Conservation (phyloP, 352 stramenopile species). For the Phytophthora multivora region DNA sequence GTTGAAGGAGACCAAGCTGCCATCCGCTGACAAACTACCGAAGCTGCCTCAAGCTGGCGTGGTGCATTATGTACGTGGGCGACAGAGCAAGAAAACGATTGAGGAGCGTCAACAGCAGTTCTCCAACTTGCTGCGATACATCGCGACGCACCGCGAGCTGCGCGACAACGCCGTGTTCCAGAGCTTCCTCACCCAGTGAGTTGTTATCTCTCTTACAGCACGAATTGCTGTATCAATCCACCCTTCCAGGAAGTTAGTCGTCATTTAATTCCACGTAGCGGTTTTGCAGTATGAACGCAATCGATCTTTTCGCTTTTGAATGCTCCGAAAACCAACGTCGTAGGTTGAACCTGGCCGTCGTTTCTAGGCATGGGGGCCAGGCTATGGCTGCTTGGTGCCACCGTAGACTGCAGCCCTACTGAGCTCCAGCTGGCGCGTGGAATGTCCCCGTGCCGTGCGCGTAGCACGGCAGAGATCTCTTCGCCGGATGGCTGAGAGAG, state of each 20-base stretch:
- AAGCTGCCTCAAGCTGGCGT: conserved; percentile 43
- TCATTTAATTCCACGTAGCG: conserved; percentile 17
- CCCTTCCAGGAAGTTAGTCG: conserved; percentile 21
- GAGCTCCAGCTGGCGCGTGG: conserved; percentile 18
- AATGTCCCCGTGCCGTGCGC: conserved; percentile 1
- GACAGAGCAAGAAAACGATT: conserved; percentile 50
- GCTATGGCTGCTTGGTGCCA: conserved; percentile 7
- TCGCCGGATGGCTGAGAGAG: conserved; percentile 8
- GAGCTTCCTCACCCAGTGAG: conserved; percentile 42
- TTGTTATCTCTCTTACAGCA: conserved; percentile 18
- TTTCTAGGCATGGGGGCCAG: conserved; percentile 11
- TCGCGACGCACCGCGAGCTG: conserved; percentile 44
- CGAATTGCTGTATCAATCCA: conserved; percentile 20
- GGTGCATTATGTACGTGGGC: conserved; percentile 51
- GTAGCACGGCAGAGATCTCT: conserved; percentile 25
- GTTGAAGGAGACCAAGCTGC: conserved; percentile 40
- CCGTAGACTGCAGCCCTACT: conserved; percentile 12
- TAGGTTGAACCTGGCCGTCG: conserved; percentile 15
- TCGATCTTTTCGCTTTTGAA: background rate
- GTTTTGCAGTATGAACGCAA: conserved; percentile 24
- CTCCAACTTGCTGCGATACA: conserved; percentile 50
- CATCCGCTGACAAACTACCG: conserved; percentile 38
- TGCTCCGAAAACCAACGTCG: background rate
- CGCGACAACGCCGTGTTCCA: conserved; percentile 51
- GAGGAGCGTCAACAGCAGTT: conserved; percentile 54